Evolutionary conservation across 1,284 basidiomycete species (phyloP).

Genomic region (Pascua sp.): DNA sequence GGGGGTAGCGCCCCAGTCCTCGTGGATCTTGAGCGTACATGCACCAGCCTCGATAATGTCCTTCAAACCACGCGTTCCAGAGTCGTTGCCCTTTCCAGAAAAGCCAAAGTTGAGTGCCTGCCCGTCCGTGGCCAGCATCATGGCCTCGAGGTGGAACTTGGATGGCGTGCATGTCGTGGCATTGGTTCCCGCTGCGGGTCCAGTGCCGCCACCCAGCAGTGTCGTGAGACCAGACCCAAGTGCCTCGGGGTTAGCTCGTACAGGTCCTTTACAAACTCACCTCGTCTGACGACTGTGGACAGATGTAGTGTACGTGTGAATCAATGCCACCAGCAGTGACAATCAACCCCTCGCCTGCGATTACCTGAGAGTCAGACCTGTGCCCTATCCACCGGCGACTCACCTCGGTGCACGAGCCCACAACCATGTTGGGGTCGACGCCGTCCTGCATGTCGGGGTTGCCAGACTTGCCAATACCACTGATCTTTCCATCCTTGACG

Average conservation of each 20-base stretch:
- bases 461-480: conserved; percentile 91
- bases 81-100: conserved; percentile 92
- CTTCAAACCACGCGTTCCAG: conserved; percentile 63
- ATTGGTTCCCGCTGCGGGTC: conserved; percentile 82
- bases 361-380: conserved; percentile 31
- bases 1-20: conserved; percentile 97
- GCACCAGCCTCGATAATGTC: conserved; percentile 87
- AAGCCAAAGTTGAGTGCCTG: conserved; percentile 90
- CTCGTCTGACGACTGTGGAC: conserved; percentile 73
- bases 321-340: conserved; percentile 92
- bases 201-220: conserved; percentile 88
- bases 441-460: conserved; percentile 91
- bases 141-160: conserved; percentile 78
- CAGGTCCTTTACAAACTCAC: too few relatives aligned
- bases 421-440: conserved; percentile 68
- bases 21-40: conserved; percentile 89
- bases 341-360: conserved; percentile 91
- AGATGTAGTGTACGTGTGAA: conserved; percentile 89
- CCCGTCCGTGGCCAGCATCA: conserved; percentile 83
- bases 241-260: conserved; percentile 27
- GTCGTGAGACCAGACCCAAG: conserved; percentile 68
- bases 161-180: conserved; percentile 95
- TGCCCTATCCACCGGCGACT: too few relatives aligned
- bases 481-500: conserved; percentile 77
- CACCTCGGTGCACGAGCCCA: conserved; percentile 79